A percentile compares a stretch with the other conserved stretches of the same genome.
Conservation (phyloP, 495 filamentous ascomycete species). For the Emericellopsis terricola region DNA sequence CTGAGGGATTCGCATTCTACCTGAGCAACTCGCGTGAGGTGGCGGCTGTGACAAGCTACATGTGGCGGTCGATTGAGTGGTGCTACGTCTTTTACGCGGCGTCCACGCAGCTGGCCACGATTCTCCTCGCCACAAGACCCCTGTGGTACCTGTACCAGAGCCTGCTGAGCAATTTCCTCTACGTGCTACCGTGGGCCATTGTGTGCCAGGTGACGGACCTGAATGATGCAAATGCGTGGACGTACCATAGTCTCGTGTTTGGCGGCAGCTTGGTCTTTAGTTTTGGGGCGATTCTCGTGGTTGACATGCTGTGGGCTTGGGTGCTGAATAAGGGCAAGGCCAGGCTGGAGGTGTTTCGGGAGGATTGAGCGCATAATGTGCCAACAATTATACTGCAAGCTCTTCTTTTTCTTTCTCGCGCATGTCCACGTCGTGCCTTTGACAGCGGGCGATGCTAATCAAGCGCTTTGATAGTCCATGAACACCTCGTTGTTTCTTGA, state of each 20-base stretch:
- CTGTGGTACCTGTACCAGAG: conserved; percentile 52
- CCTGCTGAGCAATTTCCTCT: conserved; percentile 44
- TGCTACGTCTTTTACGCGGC: conserved; percentile 61
- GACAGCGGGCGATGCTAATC: no score
- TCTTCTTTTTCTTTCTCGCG: no score
- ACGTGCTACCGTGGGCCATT: conserved; percentile 55
- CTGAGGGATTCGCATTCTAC: conserved; percentile 39
- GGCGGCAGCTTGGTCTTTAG: conserved; percentile 52
- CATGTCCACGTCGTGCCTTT: no score
- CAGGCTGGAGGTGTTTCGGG: conserved; percentile 10
- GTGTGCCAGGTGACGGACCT: conserved; percentile 31
- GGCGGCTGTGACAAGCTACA: conserved; percentile 40
- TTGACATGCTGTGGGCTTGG: conserved; percentile 37
- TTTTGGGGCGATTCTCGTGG: conserved; percentile 35
- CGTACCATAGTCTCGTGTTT: conserved; percentile 47
- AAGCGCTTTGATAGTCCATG: no score
- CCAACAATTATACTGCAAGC: no score
- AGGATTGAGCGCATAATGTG: no score
- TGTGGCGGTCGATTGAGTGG: conserved; percentile 60
- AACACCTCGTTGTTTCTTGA: no score
- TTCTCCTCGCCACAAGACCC: conserved; percentile 46
- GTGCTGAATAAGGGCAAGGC: conserved; percentile 29
- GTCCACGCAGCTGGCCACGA: conserved; percentile 42
- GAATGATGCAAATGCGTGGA: conserved; percentile 41
- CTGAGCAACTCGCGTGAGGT: conserved; percentile 34